phyloP scores from a whole-genome alignment of 106 monocot genomes.

The Narthecium ossifragum region DNA sequence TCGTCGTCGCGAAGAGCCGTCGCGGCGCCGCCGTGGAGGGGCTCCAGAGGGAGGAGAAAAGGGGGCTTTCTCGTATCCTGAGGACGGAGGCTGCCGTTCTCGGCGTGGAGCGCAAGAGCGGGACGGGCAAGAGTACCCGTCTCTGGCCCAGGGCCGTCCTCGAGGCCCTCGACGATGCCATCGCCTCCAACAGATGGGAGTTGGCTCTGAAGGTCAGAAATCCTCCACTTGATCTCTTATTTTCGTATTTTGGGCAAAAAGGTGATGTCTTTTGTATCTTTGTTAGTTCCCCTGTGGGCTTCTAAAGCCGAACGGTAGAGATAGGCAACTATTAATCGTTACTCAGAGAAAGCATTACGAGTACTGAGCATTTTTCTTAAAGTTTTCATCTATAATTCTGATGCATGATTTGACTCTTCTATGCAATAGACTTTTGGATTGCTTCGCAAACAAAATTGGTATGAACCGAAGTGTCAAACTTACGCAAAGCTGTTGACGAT shows the following conservation, averaged over 20 bases:
- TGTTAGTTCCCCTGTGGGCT: neutral
- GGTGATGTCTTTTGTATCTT: neutral
- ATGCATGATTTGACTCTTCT: neutral
- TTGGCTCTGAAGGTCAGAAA: conserved; percentile 72
- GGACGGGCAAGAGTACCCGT: conserved; percentile 12
- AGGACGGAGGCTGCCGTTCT: conserved; percentile 59
- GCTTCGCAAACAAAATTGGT: conserved; percentile 82
- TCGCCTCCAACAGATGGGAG: conserved; percentile 47
- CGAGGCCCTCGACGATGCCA: conserved; percentile 72
- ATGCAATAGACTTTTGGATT: conserved; percentile 61
- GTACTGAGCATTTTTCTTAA: neutral
- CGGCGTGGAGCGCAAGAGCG: conserved; percentile 42
- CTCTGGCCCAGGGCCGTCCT: conserved; percentile 82
- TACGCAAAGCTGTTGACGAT: conserved; percentile 70
- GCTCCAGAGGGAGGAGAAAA: conserved; percentile 11
- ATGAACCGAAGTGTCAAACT: conserved; percentile 70
- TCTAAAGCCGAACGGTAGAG: neutral
- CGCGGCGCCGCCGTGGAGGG: conserved; percentile 1
- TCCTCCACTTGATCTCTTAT: neutral
- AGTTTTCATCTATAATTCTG: neutral
- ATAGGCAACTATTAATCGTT: neutral
- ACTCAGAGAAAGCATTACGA: neutral
- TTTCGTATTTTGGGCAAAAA: neutral
- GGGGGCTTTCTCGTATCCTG: conserved; percentile 40
- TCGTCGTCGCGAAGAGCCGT: neutral